A percentile compares a stretch with the other conserved stretches of the same genome.
phyloP scores from a whole-genome alignment of 305 asterid genomes.

The Withania somnifera region DNA sequence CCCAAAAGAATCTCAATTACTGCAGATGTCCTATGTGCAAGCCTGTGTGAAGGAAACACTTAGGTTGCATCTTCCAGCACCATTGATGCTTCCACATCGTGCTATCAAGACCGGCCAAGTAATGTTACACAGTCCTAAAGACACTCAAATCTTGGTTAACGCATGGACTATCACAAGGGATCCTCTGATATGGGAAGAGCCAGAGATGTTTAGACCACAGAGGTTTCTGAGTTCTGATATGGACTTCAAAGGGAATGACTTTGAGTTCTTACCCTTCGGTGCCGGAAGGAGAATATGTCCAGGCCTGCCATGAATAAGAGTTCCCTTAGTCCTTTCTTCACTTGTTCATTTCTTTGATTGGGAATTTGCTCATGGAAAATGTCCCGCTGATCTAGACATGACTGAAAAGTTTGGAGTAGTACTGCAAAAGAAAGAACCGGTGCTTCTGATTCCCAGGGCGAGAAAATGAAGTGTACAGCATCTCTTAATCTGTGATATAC shows the following conservation, averaged over 20 bases:
- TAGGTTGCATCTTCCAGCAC: too few species aligned
- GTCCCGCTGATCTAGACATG: constrained; percentile 1
- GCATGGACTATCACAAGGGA: constrained; percentile 32
- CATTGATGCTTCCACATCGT: too few species aligned
- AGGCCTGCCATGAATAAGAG: too few species aligned
- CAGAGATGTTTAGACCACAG: constrained; percentile 8
- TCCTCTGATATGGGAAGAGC: constrained; percentile 25
- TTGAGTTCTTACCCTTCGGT: too few species aligned
- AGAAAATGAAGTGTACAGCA: neutral
- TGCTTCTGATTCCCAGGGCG: constrained; percentile 18
- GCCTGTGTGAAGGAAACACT: constrained; percentile 16
- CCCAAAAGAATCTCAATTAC: neutral
- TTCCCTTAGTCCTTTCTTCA: too few species aligned
- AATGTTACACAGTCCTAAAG: constrained; percentile 21
- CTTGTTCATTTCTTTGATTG: constrained; percentile 17
- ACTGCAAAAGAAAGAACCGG: constrained; percentile 14
- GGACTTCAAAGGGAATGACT: too few species aligned
- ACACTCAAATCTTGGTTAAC: constrained; percentile 20
- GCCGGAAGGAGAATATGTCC: too few species aligned
- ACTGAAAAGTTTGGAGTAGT: constrained; percentile 15
- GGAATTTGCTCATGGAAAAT: constrained; percentile 11
- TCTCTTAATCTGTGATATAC: neutral
- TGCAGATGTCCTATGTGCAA: constrained; percentile 17
- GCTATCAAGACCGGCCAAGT: constrained; percentile 20
- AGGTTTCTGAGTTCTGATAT: too few species aligned